Percentiles rank a stretch among this genome's conserved stretches.
These are phyloP conservation scores for Melanopsichium pennsylvanicum DNA, from an alignment of 1,284 basidiomycete species.

Conservation along the genomic window DNA sequence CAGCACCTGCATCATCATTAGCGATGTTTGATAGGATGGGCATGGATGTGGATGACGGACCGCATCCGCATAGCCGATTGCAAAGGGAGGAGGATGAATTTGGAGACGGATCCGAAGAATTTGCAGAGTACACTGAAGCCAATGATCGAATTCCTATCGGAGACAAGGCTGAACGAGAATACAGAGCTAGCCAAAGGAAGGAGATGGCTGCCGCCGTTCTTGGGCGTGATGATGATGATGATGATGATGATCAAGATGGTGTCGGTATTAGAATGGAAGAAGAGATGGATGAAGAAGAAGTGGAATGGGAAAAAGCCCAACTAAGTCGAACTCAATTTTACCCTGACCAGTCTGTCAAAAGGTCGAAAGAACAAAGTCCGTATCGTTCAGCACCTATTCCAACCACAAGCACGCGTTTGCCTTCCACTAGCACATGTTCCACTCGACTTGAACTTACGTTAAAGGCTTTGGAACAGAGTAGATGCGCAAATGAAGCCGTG, in stretches of 20 bases:
- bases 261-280: too few relatives aligned
- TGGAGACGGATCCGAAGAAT: slow-evolving; percentile 59
- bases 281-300: slow-evolving; percentile 77
- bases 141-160: slow-evolving; percentile 58
- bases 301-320: slow-evolving; percentile 66
- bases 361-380: slow-evolving; percentile 41
- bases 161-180: slow-evolving; percentile 36
- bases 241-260: too few relatives aligned
- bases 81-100: slow-evolving; percentile 59
- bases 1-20: not conserved
- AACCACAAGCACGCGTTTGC: slow-evolving; percentile 40
- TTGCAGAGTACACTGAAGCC: slow-evolving; percentile 58
- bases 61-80: slow-evolving; percentile 54
- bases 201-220: slow-evolving; percentile 41
- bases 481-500: slow-evolving; percentile 23
- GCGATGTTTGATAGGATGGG: slow-evolving; percentile 9
- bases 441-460: slow-evolving; percentile 40
- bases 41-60: slow-evolving; percentile 35
- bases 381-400: slow-evolving; percentile 49
- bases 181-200: slow-evolving; percentile 25
- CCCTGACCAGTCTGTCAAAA: not conserved
- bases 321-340: slow-evolving; percentile 46
- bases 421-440: slow-evolving; percentile 47
- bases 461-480: slow-evolving; percentile 31
- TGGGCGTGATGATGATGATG: slow-evolving; percentile 23